Evolutionary conservation across 345 rosid genomes (phyloP).

Genomic region (Salix udensis): DNA sequence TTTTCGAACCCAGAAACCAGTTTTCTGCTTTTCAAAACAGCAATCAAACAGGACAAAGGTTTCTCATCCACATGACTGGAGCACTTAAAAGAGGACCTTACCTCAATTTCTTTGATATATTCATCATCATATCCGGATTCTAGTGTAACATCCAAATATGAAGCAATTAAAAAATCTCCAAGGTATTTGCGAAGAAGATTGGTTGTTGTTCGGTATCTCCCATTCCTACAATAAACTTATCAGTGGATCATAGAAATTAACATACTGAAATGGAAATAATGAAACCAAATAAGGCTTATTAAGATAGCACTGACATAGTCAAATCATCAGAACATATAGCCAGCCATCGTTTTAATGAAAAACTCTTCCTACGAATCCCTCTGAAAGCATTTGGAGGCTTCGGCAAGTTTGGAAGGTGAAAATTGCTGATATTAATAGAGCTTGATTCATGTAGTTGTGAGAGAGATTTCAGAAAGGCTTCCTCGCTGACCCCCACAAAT

Average conservation of each 20-base stretch:
- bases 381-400: slow-evolving; percentile 74
- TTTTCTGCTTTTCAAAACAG: not conserved
- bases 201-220: slow-evolving; percentile 44
- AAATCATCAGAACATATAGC: slow-evolving; percentile 80
- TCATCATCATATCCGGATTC: slow-evolving; percentile 75
- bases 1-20: not conserved
- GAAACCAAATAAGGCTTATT: not conserved
- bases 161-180: slow-evolving; percentile 79
- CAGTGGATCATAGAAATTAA: slow-evolving; percentile 2
- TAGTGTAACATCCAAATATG: slow-evolving; percentile 57
- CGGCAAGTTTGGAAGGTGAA: slow-evolving; percentile 72
- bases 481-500: slow-evolving; percentile 51
- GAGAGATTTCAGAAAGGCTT: slow-evolving; percentile 53
- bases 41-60: not conserved
- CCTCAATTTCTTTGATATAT: slow-evolving; percentile 91
- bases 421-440: slow-evolving; percentile 48
- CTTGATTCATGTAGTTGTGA: slow-evolving; percentile 45
- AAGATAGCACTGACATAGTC: slow-evolving; percentile 50
- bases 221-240: slow-evolving; percentile 48
- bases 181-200: slow-evolving; percentile 85
- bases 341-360: slow-evolving; percentile 78
- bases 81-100: slow-evolving; percentile 17
- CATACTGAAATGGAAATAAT: not conserved
- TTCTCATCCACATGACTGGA: not conserved
- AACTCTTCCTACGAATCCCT: slow-evolving; percentile 68